Base-by-base conservation (phyloP, 2,329 filamentous ascomycete genomes). In the Penicillium sp. region DNA sequence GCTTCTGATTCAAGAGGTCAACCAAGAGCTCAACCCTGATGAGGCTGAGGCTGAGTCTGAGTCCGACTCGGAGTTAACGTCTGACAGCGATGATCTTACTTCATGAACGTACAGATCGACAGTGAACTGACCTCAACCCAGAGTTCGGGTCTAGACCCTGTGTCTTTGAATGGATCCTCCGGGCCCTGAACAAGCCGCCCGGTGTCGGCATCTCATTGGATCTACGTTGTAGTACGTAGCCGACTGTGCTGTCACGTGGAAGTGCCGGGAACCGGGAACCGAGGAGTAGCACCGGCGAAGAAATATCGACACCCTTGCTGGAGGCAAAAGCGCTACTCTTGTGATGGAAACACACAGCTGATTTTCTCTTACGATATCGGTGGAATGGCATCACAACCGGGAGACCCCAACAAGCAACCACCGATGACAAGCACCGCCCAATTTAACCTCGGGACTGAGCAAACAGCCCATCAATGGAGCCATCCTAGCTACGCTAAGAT, bases 1-100 rank as follows among this genome's bases (percentile, higher is more conserved):
- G 49, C 58, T 60, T 19, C 48, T 68, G 41, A 48, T 58, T n/a
- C 35, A 44, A 24, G 47, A 38, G 13, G 34, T 49, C 15, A 40
- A 43, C 12, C 35, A 44, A 24, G 47, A 38, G 13, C 41, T 49
- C 15, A 40, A 43, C 12, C 40, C 45, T 4, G 44, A 37, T 5
- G 50, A 49, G n/a, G 42, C 33, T 7, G 28, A 49, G n/a, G 42
- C 33, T 7, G 28, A 37, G 40, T 51, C 34, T 32, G 44, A 55
- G 10, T 48, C 32, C 12, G 41, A 40, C 35, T 26, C 21, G 21
- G 34, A 35, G 3, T 29, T 31, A 5, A 31, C 44, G 0, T 46
- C 44, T 46, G 34, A 41, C 22, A 45, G 32, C 17, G 49, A 49
- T 17, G 34, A 49, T 21, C 22, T 33, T 31, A 31, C 33, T 19